These are phyloP conservation scores for Polychytrium aggregatum DNA, from an alignment of 192 early-diverging fungal species.

Conservation along the genomic window DNA sequence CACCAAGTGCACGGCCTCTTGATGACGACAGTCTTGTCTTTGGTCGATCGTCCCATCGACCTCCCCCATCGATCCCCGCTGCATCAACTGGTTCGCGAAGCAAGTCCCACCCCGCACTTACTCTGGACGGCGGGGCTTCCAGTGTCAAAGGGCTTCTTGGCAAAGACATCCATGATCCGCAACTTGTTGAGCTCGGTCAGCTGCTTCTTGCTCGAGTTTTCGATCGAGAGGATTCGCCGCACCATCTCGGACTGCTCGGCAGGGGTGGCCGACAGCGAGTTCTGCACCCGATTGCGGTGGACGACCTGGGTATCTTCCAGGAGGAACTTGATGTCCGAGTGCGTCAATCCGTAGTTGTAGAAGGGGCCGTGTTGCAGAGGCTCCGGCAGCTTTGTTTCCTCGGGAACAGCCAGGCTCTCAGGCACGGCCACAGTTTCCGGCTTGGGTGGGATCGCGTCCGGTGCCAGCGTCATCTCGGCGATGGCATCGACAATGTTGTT, in stretches of 20 bases:
- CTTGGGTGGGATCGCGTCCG: not conserved
- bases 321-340: conserved; percentile 21
- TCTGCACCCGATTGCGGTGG: not conserved
- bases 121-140: conserved; percentile 91
- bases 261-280: not conserved
- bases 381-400: not conserved
- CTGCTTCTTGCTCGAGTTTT: conserved; percentile 69
- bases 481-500: conserved; percentile 4
- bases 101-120: conserved; percentile 21
- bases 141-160: conserved; percentile 65
- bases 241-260: conserved; percentile 35
- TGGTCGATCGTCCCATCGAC: no score
- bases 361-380: conserved; percentile 15
- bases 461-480: not conserved
- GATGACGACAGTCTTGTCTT: no score
- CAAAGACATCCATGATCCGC: conserved; percentile 66
- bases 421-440: not conserved
- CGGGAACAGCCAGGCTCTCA: conserved; percentile 1
- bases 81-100: no score
- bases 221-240: conserved; percentile 56
- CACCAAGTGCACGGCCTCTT: no score
- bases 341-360: conserved; percentile 26
- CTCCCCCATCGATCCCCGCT: no score
- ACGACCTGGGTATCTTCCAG: conserved; percentile 15
- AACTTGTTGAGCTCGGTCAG: conserved; percentile 66